A percentile compares a stretch with the other conserved stretches of the same genome.
Evolutionary conservation across 2,329 filamentous ascomycete species (phyloP).

Genomic region (Epichloe typhina): DNA sequence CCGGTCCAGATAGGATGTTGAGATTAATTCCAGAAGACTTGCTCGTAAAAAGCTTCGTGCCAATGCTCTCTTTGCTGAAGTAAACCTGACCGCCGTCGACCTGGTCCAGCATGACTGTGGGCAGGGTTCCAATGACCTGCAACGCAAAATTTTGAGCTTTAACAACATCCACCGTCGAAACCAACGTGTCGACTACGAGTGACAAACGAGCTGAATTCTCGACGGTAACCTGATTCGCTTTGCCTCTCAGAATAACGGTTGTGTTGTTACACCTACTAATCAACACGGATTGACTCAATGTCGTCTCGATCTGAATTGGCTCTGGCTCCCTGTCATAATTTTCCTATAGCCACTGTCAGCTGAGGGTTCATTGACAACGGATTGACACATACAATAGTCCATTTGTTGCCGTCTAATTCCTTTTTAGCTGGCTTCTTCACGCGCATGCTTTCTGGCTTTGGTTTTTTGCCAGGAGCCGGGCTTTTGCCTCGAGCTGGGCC

Average conservation of each 20-base stretch:
- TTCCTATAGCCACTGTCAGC: slow-evolving; percentile 40
- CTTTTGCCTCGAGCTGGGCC: slow-evolving; percentile 57
- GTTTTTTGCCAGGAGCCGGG: slow-evolving; percentile 80
- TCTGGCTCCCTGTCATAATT: slow-evolving; percentile 70
- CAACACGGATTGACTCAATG: slow-evolving; percentile 76
- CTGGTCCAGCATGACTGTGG: slow-evolving; percentile 83
- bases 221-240: slow-evolving; percentile 91
- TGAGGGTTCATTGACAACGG: too few species aligned
- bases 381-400: slow-evolving; percentile 55
- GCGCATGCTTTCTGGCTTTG: slow-evolving; percentile 75
- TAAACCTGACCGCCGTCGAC: slow-evolving; percentile 85
- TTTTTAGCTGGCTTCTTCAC: slow-evolving; percentile 69
- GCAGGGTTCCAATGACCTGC: slow-evolving; percentile 77
- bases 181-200: slow-evolving; percentile 76
- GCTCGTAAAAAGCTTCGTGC: slow-evolving; percentile 76
- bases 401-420: slow-evolving; percentile 80
- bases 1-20: slow-evolving; percentile 56
- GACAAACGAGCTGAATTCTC: slow-evolving; percentile 81
- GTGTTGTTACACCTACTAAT: slow-evolving; percentile 87
- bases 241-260: slow-evolving; percentile 78
- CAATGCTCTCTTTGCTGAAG: slow-evolving; percentile 64
- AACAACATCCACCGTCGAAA: slow-evolving; percentile 87
- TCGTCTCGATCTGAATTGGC: slow-evolving; percentile 69
- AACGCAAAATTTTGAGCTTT: slow-evolving; percentile 89
- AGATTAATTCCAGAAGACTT: slow-evolving; percentile 83